Evolutionary conservation across 192 early-diverging fungal species (phyloP).

Genomic region (Helicostylum pulchrum): DNA sequence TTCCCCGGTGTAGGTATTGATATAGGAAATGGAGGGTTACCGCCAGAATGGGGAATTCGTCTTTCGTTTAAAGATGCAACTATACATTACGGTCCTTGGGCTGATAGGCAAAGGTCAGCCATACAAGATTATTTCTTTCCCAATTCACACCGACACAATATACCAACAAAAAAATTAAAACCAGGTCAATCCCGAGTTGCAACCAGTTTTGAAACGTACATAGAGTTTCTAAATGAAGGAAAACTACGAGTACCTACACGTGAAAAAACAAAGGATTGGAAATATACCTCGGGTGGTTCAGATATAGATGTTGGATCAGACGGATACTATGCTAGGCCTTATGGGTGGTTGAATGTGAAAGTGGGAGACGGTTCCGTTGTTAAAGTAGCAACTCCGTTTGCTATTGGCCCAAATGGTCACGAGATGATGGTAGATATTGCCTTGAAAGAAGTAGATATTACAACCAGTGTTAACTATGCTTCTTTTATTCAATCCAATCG

Average conservation of each 20-base stretch:
- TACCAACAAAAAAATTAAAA: constrained; percentile 42
- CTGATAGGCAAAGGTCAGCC: constrained; percentile 65
- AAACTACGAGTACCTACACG: constrained; percentile 61
- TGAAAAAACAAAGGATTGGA: constrained; percentile 78
- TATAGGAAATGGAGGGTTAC: constrained; percentile 52
- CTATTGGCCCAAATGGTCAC: constrained; percentile 51
- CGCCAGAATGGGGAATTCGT: constrained; percentile 70
- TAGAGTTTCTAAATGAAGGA: constrained; percentile 60
- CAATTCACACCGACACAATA: constrained; percentile 51
- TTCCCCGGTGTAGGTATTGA: constrained; percentile 11
- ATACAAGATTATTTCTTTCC: constrained; percentile 77
- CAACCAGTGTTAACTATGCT: constrained; percentile 70
- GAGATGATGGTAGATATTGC: constrained; percentile 45
- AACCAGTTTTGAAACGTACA: constrained; percentile 50
- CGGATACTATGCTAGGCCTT: constrained; percentile 44
- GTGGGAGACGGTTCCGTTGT: constrained; percentile 47
- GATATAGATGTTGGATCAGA: constrained; percentile 21
- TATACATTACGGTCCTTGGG: constrained; percentile 79
- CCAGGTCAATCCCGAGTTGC: constrained; percentile 58
- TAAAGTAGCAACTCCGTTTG: constrained; percentile 58
- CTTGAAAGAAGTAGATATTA: constrained; percentile 45
- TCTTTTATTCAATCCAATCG: constrained; percentile 47
- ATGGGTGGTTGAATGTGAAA: constrained; percentile 73
- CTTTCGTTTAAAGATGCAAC: constrained; percentile 54
- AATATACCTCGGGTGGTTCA: constrained; percentile 39